Conservation (phyloP, 1,139 yeast species). For the Diutina rugosa region DNA sequence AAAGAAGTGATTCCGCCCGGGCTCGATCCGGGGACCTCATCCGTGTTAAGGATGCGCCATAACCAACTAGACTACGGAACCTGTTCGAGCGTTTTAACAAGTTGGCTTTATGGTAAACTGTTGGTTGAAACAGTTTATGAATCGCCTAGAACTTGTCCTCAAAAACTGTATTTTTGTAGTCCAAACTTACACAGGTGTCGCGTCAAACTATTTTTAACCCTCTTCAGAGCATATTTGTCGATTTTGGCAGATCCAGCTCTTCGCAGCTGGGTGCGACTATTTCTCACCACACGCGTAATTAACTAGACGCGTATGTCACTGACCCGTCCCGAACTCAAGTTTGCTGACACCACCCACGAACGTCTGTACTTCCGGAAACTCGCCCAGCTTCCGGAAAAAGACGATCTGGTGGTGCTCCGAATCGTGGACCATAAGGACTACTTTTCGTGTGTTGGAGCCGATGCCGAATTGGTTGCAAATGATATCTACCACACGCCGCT, state of each 20-base stretch:
- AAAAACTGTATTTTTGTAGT: too few species aligned
- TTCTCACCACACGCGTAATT: not conserved
- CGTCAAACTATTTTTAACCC: too few species aligned
- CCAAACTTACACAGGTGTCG: too few species aligned
- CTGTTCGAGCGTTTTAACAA: not conserved
- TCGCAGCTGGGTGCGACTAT: not conserved
- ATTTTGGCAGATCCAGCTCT: not conserved
- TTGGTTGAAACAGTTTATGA: not conserved
- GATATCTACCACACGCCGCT: constrained; percentile 70
- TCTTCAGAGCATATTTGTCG: too few species aligned
- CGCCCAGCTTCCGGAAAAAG: constrained; percentile 36
- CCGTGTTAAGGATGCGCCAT: not conserved
- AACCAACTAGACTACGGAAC: not conserved
- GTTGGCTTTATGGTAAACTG: not conserved
- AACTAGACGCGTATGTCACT: constrained; percentile 30
- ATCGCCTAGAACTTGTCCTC: too few species aligned
- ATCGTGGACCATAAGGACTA: constrained; percentile 68
- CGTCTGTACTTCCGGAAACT: constrained; percentile 50
- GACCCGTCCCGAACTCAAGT: constrained; percentile 61
- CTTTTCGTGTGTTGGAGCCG: constrained; percentile 63
- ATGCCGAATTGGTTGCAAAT: constrained; percentile 76
- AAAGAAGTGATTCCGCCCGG: not conserved
- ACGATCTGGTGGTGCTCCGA: constrained; percentile 33
- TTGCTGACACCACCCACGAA: constrained; percentile 53
- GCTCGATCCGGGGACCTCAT: not conserved